Conservation (phyloP, 768 basidiomycete genomes). For the Pleurotus citrinopileatus region DNA sequence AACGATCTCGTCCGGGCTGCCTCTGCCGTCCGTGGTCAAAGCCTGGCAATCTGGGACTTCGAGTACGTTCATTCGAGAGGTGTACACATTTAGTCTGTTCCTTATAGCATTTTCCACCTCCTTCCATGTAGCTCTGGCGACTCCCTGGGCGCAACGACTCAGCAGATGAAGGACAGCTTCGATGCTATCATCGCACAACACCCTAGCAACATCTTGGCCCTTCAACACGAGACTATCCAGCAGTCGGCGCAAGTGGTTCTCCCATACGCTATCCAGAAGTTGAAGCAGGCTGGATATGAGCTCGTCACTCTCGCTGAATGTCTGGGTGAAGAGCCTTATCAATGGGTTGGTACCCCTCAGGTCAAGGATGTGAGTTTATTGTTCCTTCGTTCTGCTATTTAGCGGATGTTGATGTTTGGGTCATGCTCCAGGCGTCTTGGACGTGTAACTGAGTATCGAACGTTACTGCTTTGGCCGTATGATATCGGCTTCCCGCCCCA, state of each 20-base stretch:
- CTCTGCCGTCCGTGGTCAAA: constrained; percentile 20
- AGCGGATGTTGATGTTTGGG: no score
- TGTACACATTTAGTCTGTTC: neutral
- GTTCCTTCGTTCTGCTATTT: constrained; percentile 31
- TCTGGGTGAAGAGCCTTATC: constrained; percentile 34
- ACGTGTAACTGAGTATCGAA: no score
- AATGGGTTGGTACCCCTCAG: constrained; percentile 12
- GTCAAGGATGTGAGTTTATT: constrained; percentile 20
- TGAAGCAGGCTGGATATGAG: constrained; percentile 36
- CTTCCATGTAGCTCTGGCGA: constrained; percentile 30
- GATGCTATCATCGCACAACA: constrained; percentile 22
- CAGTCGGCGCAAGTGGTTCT: constrained; percentile 23
- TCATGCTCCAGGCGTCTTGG: no score
- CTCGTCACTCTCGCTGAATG: constrained; percentile 42
- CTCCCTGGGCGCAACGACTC: constrained; percentile 31
- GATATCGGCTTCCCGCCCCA: no score
- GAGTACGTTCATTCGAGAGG: constrained; percentile 21
- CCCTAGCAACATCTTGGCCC: constrained; percentile 33
- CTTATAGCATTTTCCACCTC: neutral
- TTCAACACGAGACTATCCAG: constrained; percentile 37
- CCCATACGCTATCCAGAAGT: constrained; percentile 32
- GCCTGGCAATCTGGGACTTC: constrained; percentile 29
- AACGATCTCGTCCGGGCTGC: constrained; percentile 28
- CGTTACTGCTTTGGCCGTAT: no score
- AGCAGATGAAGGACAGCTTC: constrained; percentile 30